phyloP scores from a whole-genome alignment of 768 basidiomycete genomes.

The Boletus vinaceobasis region DNA sequence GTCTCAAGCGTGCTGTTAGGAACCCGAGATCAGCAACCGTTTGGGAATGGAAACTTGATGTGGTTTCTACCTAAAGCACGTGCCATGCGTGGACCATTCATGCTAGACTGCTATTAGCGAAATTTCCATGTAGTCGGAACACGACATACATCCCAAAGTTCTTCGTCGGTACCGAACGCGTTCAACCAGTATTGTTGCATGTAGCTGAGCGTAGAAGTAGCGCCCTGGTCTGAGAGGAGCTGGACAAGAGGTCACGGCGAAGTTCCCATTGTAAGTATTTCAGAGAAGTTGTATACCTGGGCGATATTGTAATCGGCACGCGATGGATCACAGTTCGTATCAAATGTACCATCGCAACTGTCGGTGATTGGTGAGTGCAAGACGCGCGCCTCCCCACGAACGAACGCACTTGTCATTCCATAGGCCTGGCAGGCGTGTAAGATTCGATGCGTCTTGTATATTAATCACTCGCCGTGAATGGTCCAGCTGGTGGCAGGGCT shows the following conservation, averaged over 20 bases:
- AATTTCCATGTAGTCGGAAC: neutral
- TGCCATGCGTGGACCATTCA: constrained; percentile 72
- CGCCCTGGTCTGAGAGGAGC: constrained; percentile 58
- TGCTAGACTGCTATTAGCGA: constrained; percentile 40
- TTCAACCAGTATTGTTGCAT: constrained; percentile 67
- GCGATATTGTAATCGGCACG: constrained; percentile 44
- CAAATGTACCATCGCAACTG: constrained; percentile 52
- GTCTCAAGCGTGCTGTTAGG: constrained; percentile 51
- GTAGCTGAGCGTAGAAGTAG: constrained; percentile 53
- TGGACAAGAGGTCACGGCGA: constrained; percentile 22
- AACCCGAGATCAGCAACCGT: neutral
- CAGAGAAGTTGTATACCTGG: constrained; percentile 26
- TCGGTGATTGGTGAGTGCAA: neutral
- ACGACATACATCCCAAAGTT: constrained; percentile 62
- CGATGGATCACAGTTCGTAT: constrained; percentile 37
- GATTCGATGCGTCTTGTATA: neutral
- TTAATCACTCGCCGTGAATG: constrained; percentile 55
- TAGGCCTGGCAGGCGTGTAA: constrained; percentile 40
- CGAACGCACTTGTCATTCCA: constrained; percentile 60
- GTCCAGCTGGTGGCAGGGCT: constrained; percentile 72
- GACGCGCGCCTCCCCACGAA: neutral
- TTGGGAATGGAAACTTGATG: neutral
- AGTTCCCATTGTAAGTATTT: neutral
- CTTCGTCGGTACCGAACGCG: constrained; percentile 52
- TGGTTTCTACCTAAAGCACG: constrained; percentile 35